Evolutionary conservation across 129 eudicot species (phyloP).

Genomic region (Sambucus nigra): DNA sequence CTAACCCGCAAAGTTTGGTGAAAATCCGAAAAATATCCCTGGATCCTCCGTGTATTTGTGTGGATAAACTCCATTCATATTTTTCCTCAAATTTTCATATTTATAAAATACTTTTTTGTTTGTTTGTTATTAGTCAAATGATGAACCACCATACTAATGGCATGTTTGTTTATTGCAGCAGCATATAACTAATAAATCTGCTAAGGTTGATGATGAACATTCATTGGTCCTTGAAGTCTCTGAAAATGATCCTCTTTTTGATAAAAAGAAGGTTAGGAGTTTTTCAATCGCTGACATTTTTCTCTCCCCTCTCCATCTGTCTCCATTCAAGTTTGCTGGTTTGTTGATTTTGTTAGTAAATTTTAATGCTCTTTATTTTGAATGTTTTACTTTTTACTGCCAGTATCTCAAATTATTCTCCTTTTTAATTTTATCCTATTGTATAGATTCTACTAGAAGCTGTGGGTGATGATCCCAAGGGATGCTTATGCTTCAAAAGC

Average conservation of each 20-base stretch:
- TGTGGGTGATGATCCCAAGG: conserved; percentile 31
- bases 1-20: too few relatives aligned
- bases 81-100: neutral
- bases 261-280: conserved; percentile 55
- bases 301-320: neutral
- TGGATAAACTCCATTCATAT: neutral
- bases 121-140: neutral
- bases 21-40: too few relatives aligned
- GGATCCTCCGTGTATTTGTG: neutral
- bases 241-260: conserved; percentile 43
- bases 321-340: neutral
- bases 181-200: conserved; percentile 4
- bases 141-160: neutral
- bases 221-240: conserved; percentile 44
- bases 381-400: neutral
- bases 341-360: neutral
- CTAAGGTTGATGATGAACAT: conserved; percentile 24
- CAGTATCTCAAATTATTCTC: neutral
- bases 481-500: conserved; percentile 25
- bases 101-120: neutral
- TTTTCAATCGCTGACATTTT: neutral
- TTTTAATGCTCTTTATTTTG: neutral
- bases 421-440: neutral
- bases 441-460: conserved; percentile 46
- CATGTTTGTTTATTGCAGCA: conserved; percentile 24